Evolutionary conservation across 129 eudicot species (phyloP).

Genomic region (Flaveria trinervia): DNA sequence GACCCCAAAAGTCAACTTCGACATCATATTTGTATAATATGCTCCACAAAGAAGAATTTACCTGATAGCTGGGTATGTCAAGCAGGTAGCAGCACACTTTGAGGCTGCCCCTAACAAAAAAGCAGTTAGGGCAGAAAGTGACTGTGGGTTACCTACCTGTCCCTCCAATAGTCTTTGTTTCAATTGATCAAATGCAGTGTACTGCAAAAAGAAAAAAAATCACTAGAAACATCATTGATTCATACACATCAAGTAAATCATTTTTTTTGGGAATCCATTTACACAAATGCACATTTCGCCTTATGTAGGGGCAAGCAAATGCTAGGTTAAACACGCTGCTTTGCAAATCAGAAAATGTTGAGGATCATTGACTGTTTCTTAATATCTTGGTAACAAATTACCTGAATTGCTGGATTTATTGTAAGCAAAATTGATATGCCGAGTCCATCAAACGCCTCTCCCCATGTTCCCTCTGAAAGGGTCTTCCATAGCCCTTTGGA

Average conservation of each 20-base stretch:
- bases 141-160: slow-evolving; percentile 48
- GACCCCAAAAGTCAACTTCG: slow-evolving; percentile 16
- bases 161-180: slow-evolving; percentile 59
- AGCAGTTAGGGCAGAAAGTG: slow-evolving; percentile 87
- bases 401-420: slow-evolving; percentile 95
- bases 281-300: not conserved
- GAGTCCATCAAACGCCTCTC: slow-evolving; percentile 88
- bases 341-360: not conserved
- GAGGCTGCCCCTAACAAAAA: slow-evolving; percentile 85
- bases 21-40: not conserved
- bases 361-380: not conserved
- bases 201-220: slow-evolving; percentile 44
- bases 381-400: slow-evolving; percentile 15
- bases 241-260: not conserved
- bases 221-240: not conserved
- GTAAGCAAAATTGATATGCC: slow-evolving; percentile 93
- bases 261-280: not conserved
- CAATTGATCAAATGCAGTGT: slow-evolving; percentile 91
- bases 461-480: slow-evolving; percentile 76
- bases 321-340: not conserved
- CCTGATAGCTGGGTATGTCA: slow-evolving; percentile 95
- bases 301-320: not conserved
- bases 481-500: slow-evolving; percentile 85
- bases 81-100: slow-evolving; percentile 83
- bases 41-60: slow-evolving; percentile 19